Evolutionary conservation across 257 asterid genomes (phyloP), one percentile per base, ranked within the genome.

Genomic region (Rauvolfia tetraphylla): DNA sequence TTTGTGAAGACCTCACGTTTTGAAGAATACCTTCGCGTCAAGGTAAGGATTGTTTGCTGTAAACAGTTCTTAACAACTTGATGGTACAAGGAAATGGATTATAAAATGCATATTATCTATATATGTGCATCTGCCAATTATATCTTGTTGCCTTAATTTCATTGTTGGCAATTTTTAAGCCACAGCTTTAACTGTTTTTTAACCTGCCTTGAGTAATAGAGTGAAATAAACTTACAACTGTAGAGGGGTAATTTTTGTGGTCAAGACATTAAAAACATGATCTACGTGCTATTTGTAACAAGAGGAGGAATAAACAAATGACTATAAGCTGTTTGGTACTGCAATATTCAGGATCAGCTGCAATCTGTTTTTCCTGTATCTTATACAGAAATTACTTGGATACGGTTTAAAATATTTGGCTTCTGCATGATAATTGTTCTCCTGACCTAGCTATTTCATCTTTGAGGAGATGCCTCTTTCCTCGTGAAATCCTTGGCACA

Each of bases 1-100:
- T 82, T 82, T 72, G 85, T 76, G 70, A 82, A 82, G 83, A 82
- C 83, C 42, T 71, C 85, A 25, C 83, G 68, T n/a, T 79, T 79
- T 49, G 85, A 82, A 65, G 85, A 82, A 80, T 82, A 79, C 68
- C 83, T 79, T 18, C 72, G 79, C 66, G 85, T 82, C 76, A 82
- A 82, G 83, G 85, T 82, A 72, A 51, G 70, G 58, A 13, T 22
- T 41, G 25, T 17, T 79, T 59, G 0, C 54, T 57, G 18, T 41
- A 23, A 57, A 53, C 42, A 3, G 36, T 11, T 57, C 17, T 17
- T n/a, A 11, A 33, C 53, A 13, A 74, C 13, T 4, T 42, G 57
- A 44, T 74, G 44, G 7, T 51, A 36, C 42, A 34, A 65, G 67
- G 4, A 36, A 49, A 46, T 31, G 46, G 38, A 15, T 4, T 7